These are phyloP conservation scores for Davidsoniella neocaledoniae DNA, from an alignment of 2,329 filamentous ascomycete genomes.

Conservation along the genomic window DNA sequence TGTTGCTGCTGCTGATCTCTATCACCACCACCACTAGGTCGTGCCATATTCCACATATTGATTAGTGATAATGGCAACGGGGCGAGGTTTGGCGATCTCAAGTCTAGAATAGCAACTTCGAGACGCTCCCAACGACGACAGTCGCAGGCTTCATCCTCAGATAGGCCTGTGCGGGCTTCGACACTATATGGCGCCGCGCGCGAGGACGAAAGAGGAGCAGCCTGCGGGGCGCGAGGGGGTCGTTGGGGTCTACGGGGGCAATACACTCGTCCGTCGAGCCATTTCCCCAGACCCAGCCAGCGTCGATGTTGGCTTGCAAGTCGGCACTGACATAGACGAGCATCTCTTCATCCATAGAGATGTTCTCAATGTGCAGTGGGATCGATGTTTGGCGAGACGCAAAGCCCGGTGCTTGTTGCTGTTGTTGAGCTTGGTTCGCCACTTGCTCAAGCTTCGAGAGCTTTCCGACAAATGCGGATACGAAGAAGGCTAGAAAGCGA, in stretches of 20 bases:
- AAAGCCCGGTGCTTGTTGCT: conserved; percentile 12
- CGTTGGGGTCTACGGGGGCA: conserved; percentile 15
- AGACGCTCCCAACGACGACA: conserved; percentile 73
- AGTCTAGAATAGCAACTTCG: conserved; percentile 26
- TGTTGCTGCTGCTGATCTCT: background rate
- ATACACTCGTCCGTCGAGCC: conserved; percentile 8
- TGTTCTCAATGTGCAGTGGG: conserved; percentile 19
- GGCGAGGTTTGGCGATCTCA: conserved; percentile 4
- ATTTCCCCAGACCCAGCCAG: conserved; percentile 61
- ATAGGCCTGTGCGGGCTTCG: conserved; percentile 35
- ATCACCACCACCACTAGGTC: background rate
- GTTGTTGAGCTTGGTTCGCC: conserved; percentile 10
- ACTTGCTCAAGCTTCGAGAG: conserved; percentile 25
- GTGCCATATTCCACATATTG: background rate
- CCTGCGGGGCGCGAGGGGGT: conserved; percentile 11
- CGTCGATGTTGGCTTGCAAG: conserved; percentile 46
- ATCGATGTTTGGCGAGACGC: background rate
- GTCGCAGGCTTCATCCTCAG: conserved; percentile 40
- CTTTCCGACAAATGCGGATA: conserved; percentile 45
- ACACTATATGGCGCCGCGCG: conserved; percentile 25
- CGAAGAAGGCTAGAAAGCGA: conserved; percentile 66
- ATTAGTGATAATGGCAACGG: conserved; percentile 1
- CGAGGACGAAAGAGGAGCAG: conserved; percentile 16
- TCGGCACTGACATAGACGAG: conserved; percentile 76
- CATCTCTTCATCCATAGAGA: conserved; percentile 63